Conservation (phyloP, 2,329 filamentous ascomycete genomes). For the Xylariomycetidae sp. region DNA sequence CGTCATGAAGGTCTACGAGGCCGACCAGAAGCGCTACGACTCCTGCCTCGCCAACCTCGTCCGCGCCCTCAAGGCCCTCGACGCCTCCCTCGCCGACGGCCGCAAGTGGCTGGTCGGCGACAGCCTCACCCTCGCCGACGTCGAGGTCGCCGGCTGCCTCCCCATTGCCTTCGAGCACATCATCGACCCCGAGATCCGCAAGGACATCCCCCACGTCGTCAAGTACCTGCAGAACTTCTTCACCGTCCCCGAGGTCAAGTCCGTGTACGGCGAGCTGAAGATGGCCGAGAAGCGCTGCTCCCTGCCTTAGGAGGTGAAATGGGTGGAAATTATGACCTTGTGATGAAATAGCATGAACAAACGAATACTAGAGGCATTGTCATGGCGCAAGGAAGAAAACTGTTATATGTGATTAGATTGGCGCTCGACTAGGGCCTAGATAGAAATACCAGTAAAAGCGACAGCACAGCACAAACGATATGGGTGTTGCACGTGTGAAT, state of each 20-base stretch:
- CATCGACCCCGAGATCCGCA: conserved; percentile 29
- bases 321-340: too few species aligned
- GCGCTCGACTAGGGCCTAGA: too few species aligned
- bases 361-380: too few species aligned
- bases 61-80: conserved; percentile 25
- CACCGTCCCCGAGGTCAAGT: conserved; percentile 27
- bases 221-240: conserved; percentile 27
- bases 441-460: too few species aligned
- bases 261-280: conserved; percentile 25
- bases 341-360: too few species aligned
- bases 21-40: conserved; percentile 21
- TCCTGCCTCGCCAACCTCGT: conserved; percentile 11
- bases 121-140: conserved; percentile 31
- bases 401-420: too few species aligned
- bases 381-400: too few species aligned
- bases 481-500: too few species aligned
- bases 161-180: conserved; percentile 20
- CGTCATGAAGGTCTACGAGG: conserved; percentile 22
- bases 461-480: too few species aligned
- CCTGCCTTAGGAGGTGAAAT: neutral
- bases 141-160: conserved; percentile 27
- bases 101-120: conserved; percentile 33
- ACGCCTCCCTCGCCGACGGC: conserved; percentile 25
- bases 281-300: conserved; percentile 22
- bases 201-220: conserved; percentile 25